Percentiles rank a stretch among this genome's conserved stretches.
Evolutionary conservation across 2,329 filamentous ascomycete species (phyloP).

Genomic region (Apiospora aurea): DNA sequence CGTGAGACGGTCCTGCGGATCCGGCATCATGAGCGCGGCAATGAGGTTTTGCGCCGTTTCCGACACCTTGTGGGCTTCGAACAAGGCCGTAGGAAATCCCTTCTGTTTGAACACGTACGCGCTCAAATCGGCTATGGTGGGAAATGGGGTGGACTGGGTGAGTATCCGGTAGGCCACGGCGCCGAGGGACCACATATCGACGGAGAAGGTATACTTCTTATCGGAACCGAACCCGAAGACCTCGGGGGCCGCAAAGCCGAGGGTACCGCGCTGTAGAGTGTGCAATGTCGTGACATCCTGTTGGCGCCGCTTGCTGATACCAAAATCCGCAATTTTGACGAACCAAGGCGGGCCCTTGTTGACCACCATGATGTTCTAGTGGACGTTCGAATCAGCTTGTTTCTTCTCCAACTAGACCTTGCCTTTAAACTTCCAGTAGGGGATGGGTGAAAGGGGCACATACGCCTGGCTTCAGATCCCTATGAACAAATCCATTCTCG

Average conservation of each 20-base stretch:
- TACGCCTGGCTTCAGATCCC: conserved; percentile 33
- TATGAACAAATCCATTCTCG: conserved; percentile 30
- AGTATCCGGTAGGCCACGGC: conserved; percentile 32
- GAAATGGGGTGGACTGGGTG: conserved; percentile 14
- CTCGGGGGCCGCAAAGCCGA: conserved; percentile 36
- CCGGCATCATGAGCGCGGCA: background rate
- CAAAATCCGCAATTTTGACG: conserved; percentile 41
- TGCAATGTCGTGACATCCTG: conserved; percentile 30
- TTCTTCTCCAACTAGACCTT: background rate
- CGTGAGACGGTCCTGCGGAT: background rate
- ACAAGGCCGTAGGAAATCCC: background rate
- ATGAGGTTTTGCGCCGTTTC: conserved; percentile 15
- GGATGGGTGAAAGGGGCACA: background rate
- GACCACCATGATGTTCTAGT: conserved; percentile 39
- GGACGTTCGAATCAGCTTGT: background rate
- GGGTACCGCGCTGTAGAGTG: conserved; percentile 29
- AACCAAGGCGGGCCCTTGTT: conserved; percentile 33
- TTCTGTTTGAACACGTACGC: background rate
- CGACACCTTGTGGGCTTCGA: background rate
- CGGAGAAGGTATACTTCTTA: conserved; percentile 27
- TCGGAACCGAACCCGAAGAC: conserved; percentile 26
- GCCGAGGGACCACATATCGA: conserved; percentile 40
- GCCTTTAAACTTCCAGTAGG: no score
- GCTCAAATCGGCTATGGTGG: background rate
- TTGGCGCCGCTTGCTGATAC: conserved; percentile 34